phyloP scores from a whole-genome alignment of 2,329 filamentous ascomycete genomes.

The Ceratocystis ficicola region DNA sequence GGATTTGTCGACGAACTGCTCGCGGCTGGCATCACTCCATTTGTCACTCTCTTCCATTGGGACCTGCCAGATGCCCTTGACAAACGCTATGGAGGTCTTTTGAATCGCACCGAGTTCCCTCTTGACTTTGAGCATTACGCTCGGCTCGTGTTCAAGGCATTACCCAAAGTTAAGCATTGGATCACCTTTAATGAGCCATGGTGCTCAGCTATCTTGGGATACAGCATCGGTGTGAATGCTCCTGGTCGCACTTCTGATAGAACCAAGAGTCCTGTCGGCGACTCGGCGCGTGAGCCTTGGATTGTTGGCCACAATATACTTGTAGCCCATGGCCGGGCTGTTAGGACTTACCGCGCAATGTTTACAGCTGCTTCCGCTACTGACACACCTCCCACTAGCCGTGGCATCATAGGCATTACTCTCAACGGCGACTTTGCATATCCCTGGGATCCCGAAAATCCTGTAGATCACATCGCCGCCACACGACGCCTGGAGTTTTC shows the following conservation, averaged over 20 bases:
- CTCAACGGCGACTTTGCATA: slow-evolving; percentile 75
- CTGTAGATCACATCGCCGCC: slow-evolving; percentile 60
- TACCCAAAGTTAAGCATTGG: slow-evolving; percentile 74
- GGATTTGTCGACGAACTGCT: slow-evolving; percentile 67
- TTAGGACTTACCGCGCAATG: slow-evolving; percentile 71
- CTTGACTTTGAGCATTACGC: slow-evolving; percentile 72
- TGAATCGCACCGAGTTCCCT: slow-evolving; percentile 72
- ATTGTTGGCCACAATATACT: slow-evolving; percentile 69
- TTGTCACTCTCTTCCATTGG: slow-evolving; percentile 82
- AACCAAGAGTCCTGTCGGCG: slow-evolving; percentile 55
- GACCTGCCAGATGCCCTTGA: slow-evolving; percentile 70
- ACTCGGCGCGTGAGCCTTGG: slow-evolving; percentile 69
- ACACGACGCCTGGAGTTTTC: slow-evolving; percentile 76
- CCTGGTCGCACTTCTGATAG: slow-evolving; percentile 73
- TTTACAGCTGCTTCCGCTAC: slow-evolving; percentile 36
- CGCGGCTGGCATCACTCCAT: slow-evolving; percentile 62
- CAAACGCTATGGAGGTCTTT: slow-evolving; percentile 66
- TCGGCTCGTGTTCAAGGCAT: slow-evolving; percentile 58
- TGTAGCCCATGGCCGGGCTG: slow-evolving; percentile 65
- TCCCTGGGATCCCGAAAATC: slow-evolving; percentile 69
- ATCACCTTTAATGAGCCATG: slow-evolving; percentile 87
- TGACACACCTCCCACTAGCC: slow-evolving; percentile 45
- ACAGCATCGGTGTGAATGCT: slow-evolving; percentile 64
- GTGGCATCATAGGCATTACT: slow-evolving; percentile 75
- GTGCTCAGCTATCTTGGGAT: slow-evolving; percentile 71